A percentile compares a stretch with the other conserved stretches of the same genome.
phyloP scores from a whole-genome alignment of 116 monocot genomes.

The Iris pallida region DNA sequence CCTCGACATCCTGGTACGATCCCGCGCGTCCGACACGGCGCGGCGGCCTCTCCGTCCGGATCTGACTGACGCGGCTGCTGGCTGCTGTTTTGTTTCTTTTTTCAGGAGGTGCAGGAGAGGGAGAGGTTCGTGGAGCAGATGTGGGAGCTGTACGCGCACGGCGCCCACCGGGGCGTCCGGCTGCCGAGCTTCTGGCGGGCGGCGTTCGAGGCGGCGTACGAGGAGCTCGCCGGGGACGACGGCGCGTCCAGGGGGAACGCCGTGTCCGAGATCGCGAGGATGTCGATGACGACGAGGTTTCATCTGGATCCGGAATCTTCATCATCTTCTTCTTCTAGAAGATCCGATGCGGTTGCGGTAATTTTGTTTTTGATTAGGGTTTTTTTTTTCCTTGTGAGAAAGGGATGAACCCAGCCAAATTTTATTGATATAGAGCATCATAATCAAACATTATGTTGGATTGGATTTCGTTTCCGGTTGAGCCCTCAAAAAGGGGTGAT shows the following conservation, averaged over 20 bases:
- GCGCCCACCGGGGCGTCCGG: constrained; percentile 23
- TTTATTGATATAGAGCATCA: too few species aligned
- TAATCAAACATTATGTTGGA: too few species aligned
- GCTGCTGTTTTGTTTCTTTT: neutral
- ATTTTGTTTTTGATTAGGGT: too few species aligned
- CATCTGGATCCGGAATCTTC: too few species aligned
- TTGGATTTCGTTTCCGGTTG: too few species aligned
- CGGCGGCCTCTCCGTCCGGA: neutral
- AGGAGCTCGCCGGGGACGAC: constrained; percentile 54
- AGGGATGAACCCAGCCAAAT: too few species aligned
- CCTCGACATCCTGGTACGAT: constrained; percentile 16
- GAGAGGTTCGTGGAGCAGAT: constrained; percentile 54
- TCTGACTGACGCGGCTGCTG: neutral
- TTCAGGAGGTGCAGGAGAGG: constrained; percentile 57
- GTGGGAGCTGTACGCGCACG: constrained; percentile 62
- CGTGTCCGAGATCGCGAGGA: constrained; percentile 52
- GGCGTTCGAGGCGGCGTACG: constrained; percentile 70
- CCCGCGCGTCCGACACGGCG: neutral
- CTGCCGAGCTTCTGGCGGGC: constrained; percentile 61
- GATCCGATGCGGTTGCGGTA: too few species aligned
- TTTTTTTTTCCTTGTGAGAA: too few species aligned
- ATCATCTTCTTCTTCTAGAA: too few species aligned
- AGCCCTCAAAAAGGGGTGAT: too few species aligned
- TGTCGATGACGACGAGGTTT: constrained; percentile 35
- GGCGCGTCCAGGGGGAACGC: constrained; percentile 27